Base-by-base conservation (phyloP, 2,329 filamentous ascomycete species). In the Mycocentrospora acerina region DNA sequence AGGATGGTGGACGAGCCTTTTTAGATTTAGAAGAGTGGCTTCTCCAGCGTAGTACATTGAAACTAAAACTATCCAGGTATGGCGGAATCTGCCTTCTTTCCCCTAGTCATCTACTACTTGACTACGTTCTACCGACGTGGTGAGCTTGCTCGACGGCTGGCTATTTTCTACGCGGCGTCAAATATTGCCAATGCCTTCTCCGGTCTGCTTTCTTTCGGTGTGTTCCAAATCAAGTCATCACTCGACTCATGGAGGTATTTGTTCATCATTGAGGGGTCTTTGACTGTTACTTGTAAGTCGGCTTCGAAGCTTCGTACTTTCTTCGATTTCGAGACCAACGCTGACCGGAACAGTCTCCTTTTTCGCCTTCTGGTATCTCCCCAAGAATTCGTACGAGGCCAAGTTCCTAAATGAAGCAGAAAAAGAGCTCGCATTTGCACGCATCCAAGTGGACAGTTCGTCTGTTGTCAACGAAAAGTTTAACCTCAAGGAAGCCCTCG, bases 391-490 rank as follows among this genome's bases (percentile, higher is more conserved):
- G 0, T 74, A 78, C 24, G 75, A 82, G 46, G 85, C 85, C 2
- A 72, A 64, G 1, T 90, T 90, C 55, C 72, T 90, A 14, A 81
- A 66, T 40, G 72, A 78, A 2, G 79, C 82, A 2, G 84, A 90
- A 60, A 84, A 81, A 55, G 71, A 73, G 7, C 75, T 90, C 1
- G 86, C 86, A 3, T 83, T 81, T 55, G 79, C 82, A 55, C 82
- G 86, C n/a, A 86, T 90, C 46, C 83, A 85, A 46, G 76, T 88
- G 35, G 87, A 91, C 60, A 85, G 80, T 6, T 88, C 84, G 2
- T 80, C 84, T 0, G 70, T 78, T 1, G 79, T 82, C 13, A 76
- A 79, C 48, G 76, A 80, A 41, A 64, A 74, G 32, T 80, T 82
- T 59, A 65, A 70, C 26, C 57, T 82, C 22, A 70, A 70, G 24